These are phyloP conservation scores for Colletotrichum sp. DNA, from an alignment of 2,329 filamentous ascomycete genomes.

Conservation along the genomic window DNA sequence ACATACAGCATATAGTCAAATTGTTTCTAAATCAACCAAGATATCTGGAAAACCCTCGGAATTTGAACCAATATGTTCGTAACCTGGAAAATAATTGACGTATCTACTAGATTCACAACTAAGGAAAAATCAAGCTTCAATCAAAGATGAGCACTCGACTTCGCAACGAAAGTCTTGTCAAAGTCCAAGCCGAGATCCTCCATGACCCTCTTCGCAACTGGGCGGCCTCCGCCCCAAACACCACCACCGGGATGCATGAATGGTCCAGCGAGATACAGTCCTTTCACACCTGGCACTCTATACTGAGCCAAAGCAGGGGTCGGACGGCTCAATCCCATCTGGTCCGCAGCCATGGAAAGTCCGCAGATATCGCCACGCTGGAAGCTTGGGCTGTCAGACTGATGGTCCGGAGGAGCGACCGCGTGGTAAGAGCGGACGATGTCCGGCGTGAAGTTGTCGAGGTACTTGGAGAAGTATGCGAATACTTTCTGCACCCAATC, in stretches of 20 bases:
- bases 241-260: neutral
- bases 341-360: neutral
- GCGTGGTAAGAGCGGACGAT: neutral
- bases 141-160: neutral
- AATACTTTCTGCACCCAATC: neutral
- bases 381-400: neutral
- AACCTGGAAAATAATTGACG: no score
- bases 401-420: neutral
- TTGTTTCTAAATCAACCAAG: no score
- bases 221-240: neutral
- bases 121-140: neutral
- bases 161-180: neutral
- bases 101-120: neutral
- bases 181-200: neutral
- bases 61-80: no score
- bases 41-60: no score
- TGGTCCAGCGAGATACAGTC: neutral
- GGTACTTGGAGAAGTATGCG: neutral
- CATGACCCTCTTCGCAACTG: neutral
- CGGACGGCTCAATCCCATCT: neutral
- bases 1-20: no score
- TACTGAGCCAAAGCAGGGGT: neutral
- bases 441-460: neutral
- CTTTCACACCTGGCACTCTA: neutral
- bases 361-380: neutral